Evolutionary conservation across 352 stramenopile species (phyloP).

Genomic region (Globisporangium abappressorium): DNA sequence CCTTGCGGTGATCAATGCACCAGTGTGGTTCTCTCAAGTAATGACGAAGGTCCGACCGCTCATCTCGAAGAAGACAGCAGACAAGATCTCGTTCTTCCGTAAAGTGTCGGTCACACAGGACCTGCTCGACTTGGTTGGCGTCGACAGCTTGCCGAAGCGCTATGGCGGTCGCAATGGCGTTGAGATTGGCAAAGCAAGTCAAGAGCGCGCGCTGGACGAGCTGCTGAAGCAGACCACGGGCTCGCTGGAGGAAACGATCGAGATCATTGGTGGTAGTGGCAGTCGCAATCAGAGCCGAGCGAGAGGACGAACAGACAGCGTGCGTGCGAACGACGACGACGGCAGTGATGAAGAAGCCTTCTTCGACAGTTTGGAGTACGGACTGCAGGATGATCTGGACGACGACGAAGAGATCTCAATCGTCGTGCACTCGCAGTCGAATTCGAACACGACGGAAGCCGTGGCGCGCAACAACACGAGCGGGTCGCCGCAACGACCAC

Average conservation of each 20-base stretch:
- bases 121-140: slow-evolving; percentile 55
- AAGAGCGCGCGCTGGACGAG: slow-evolving; percentile 64
- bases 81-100: slow-evolving; percentile 64
- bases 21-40: slow-evolving; percentile 82
- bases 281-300: slow-evolving; percentile 19
- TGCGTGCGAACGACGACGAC: slow-evolving; percentile 38
- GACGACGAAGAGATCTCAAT: slow-evolving; percentile 66
- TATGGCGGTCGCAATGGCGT: slow-evolving; percentile 76
- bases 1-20: slow-evolving; percentile 63
- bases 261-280: slow-evolving; percentile 49
- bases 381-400: slow-evolving; percentile 61
- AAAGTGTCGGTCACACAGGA: slow-evolving; percentile 41
- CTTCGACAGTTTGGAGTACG: slow-evolving; percentile 78
- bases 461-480: slow-evolving; percentile 19
- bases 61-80: slow-evolving; percentile 55
- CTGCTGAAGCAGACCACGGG: slow-evolving; percentile 68
- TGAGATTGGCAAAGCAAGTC: slow-evolving; percentile 74
- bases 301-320: slow-evolving; percentile 25
- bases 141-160: slow-evolving; percentile 66
- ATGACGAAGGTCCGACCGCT: slow-evolving; percentile 54
- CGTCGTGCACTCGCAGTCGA: slow-evolving; percentile 64
- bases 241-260: slow-evolving; percentile 67
- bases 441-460: slow-evolving; percentile 36
- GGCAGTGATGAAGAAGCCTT: slow-evolving; percentile 79
- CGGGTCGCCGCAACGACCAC: not conserved